phyloP scores from a whole-genome alignment of 2,329 filamentous ascomycete genomes.

The Fusarium burgessii region DNA sequence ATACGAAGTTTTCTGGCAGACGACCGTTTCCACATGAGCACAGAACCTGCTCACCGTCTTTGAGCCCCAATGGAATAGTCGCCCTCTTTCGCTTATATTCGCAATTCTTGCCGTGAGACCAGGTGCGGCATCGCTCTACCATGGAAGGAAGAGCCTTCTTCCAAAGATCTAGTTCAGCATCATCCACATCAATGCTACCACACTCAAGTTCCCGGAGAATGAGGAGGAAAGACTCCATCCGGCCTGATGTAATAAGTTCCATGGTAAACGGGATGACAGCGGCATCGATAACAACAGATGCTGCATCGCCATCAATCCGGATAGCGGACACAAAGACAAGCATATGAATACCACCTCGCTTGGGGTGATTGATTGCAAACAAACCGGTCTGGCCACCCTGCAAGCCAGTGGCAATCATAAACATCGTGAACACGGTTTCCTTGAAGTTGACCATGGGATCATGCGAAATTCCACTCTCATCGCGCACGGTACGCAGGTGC shows the following conservation, averaged over 20 bases:
- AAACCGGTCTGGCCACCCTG: conserved; percentile 59
- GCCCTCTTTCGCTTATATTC: conserved; percentile 56
- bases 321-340: conserved; percentile 57
- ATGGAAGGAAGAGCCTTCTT: conserved; percentile 58
- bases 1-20: conserved; percentile 55
- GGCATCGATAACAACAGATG: conserved; percentile 60
- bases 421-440: conserved; percentile 61
- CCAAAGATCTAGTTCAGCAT: conserved; percentile 69
- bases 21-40: conserved; percentile 61
- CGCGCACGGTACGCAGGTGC: conserved; percentile 47
- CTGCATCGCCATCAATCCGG: conserved; percentile 57
- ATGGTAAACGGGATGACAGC: conserved; percentile 60
- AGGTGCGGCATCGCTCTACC: conserved; percentile 63
- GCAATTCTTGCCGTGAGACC: conserved; percentile 56
- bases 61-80: conserved; percentile 55
- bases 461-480: conserved; percentile 40
- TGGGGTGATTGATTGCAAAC: conserved; percentile 56
- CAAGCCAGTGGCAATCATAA: conserved; percentile 59
- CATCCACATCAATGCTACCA: conserved; percentile 58
- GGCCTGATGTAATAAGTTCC: conserved; percentile 48
- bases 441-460: conserved; percentile 60
- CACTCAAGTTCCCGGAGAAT: conserved; percentile 53
- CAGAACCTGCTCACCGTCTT: conserved; percentile 53
- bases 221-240: conserved; percentile 55
- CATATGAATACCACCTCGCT: conserved; percentile 56